Evolutionary conservation across 2,329 filamentous ascomycete genomes (phyloP).

Genomic region (Metarhizium rileyi): DNA sequence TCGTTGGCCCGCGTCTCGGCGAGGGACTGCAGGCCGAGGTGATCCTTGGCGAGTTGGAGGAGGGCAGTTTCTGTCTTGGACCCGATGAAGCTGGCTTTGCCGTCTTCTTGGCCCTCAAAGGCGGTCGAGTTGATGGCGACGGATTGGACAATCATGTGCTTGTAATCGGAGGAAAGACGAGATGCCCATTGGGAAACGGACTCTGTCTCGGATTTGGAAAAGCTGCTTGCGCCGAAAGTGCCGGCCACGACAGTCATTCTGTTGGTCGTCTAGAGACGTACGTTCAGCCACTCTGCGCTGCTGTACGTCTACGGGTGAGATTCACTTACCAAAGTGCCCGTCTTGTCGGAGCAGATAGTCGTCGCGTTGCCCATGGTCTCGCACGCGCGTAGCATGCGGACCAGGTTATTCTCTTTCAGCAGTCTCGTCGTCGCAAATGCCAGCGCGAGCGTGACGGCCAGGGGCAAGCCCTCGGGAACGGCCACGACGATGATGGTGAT

Average conservation of each 20-base stretch:
- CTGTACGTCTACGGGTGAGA: too few relatives aligned
- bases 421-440: constrained; percentile 62
- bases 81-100: constrained; percentile 34
- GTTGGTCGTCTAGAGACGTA: constrained; percentile 14
- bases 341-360: constrained; percentile 63
- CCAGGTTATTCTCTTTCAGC: constrained; percentile 61
- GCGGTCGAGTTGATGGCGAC: constrained; percentile 47
- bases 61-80: constrained; percentile 47
- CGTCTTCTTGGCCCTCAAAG: constrained; percentile 37
- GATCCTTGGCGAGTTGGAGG: constrained; percentile 35
- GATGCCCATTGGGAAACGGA: constrained; percentile 1
- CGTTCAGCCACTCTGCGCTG: too few relatives aligned
- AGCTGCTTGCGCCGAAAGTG: constrained; percentile 13
- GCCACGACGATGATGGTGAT: constrained; percentile 59
- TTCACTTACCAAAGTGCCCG: constrained; percentile 20
- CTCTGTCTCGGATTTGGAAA: constrained; percentile 8
- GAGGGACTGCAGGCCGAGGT: constrained; percentile 37
- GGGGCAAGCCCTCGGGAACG: constrained; percentile 55
- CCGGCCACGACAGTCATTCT: constrained; percentile 18
- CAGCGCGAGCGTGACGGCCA: constrained; percentile 58
- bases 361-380: constrained; percentile 66
- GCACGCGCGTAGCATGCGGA: constrained; percentile 57
- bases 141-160: constrained; percentile 29
- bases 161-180: constrained; percentile 15
- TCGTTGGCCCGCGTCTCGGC: constrained; percentile 33